These are phyloP conservation scores for Exophiala dermatitidis DNA, from an alignment of 2,329 filamentous ascomycete genomes.

Conservation along the genomic window DNA sequence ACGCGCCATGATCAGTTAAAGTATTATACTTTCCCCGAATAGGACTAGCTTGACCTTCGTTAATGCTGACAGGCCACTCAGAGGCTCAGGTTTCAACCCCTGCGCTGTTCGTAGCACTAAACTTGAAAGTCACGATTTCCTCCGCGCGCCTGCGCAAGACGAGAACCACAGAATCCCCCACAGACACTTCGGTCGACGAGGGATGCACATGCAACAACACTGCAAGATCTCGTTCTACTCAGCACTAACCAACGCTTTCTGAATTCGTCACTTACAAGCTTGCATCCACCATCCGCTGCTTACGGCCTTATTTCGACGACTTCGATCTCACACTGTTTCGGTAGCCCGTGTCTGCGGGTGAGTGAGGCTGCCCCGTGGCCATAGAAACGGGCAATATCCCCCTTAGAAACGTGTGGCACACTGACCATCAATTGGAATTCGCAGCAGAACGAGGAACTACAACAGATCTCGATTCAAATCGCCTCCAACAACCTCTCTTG, in stretches of 20 bases:
- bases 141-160: neutral
- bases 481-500: neutral
- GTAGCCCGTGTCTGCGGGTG: neutral
- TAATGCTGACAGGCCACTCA: too few relatives aligned
- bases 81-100: too few relatives aligned
- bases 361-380: constrained; percentile 7
- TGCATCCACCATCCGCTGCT: too few relatives aligned
- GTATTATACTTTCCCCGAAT: too few relatives aligned
- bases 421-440: constrained; percentile 19
- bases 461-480: neutral
- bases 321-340: neutral
- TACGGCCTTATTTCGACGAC: neutral
- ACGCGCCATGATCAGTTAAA: neutral
- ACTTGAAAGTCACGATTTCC: neutral
- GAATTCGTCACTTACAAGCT: neutral
- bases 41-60: too few relatives aligned
- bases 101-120: neutral
- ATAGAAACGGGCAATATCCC: constrained; percentile 6
- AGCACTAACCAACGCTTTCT: neutral
- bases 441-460: constrained; percentile 1
- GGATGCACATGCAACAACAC: neutral
- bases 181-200: neutral
- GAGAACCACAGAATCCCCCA: neutral
- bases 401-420: constrained; percentile 11
- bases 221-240: neutral